These are phyloP conservation scores for Phlebiopsis gigantea DNA, from an alignment of 768 basidiomycete species.

Conservation along the genomic window DNA sequence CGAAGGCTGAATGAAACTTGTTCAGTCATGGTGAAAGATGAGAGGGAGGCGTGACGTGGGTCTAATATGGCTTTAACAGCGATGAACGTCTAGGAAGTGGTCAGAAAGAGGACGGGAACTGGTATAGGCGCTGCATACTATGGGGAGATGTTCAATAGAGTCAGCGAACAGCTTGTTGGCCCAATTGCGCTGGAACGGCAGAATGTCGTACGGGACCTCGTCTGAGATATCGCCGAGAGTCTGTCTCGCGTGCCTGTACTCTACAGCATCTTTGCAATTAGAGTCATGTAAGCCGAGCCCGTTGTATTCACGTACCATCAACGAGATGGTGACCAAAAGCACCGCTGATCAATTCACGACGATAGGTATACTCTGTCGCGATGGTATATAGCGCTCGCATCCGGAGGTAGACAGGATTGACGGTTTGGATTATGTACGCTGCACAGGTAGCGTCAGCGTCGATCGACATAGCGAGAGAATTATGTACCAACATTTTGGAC, in stretches of 20 bases:
- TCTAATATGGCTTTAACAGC: not conserved
- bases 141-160: not conserved
- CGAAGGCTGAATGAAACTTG: slow-evolving; percentile 1
- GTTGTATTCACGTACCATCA: not conserved
- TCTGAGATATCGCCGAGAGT: not conserved
- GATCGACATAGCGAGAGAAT: not conserved
- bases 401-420: not conserved
- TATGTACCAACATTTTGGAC: not conserved
- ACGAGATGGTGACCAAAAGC: slow-evolving; percentile 1
- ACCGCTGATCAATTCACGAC: not conserved
- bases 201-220: not conserved
- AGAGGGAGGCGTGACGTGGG: not conserved
- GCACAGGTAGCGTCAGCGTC: not conserved
- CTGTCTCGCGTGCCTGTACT: slow-evolving; percentile 1
- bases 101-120: not conserved
- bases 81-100: not conserved
- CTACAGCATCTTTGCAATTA: not conserved
- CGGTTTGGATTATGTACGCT: not conserved
- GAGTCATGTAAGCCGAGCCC: not conserved
- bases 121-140: not conserved
- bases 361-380: not conserved
- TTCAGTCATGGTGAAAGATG: not conserved
- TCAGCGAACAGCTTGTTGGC: not conserved
- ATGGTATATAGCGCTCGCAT: slow-evolving; percentile 2
- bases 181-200: not conserved